Percentiles rank a stretch among this genome's conserved stretches.
These are phyloP conservation scores for Puccinia triticina DNA, from an alignment of 1,284 basidiomycete genomes.

Conservation along the genomic window DNA sequence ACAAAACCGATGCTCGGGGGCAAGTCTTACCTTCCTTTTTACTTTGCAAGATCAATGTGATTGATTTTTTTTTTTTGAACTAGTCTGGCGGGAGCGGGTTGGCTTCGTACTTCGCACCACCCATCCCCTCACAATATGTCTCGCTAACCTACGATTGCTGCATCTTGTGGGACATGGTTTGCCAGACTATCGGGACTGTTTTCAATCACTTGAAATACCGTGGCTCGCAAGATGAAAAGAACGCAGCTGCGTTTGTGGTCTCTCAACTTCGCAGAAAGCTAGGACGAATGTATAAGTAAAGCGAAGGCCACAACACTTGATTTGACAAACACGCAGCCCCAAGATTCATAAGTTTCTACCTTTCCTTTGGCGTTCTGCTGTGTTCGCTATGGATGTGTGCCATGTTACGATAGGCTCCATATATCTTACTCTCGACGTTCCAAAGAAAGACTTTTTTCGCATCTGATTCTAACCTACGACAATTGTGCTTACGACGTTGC, in stretches of 20 bases:
- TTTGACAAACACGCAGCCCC: no score
- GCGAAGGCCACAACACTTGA: neutral
- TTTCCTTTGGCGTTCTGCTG: no score
- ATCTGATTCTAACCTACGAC: no score
- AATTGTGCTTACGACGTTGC: no score
- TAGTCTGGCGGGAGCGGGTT: slow-evolving; percentile 20
- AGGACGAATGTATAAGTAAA: no score
- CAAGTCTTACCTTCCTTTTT: neutral
- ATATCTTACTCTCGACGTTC: no score
- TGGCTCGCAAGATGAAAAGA: slow-evolving; percentile 26
- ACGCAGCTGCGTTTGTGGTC: slow-evolving; percentile 16
- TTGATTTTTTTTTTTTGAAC: neutral
- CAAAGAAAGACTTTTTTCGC: no score
- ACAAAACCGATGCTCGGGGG: slow-evolving; percentile 40
- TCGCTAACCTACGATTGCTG: slow-evolving; percentile 34
- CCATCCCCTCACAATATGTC: slow-evolving; percentile 15
- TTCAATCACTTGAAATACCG: neutral
- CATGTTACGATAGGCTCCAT: no score
- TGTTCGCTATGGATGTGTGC: no score
- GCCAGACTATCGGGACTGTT: slow-evolving; percentile 5
- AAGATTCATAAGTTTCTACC: no score
- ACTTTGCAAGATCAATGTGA: no score
- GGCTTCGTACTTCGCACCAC: neutral
- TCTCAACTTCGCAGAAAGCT: slow-evolving; percentile 14
- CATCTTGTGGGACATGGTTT: slow-evolving; percentile 28